phyloP scores from a whole-genome alignment of 2,329 filamentous ascomycete species.

The Xylaria sp. region DNA sequence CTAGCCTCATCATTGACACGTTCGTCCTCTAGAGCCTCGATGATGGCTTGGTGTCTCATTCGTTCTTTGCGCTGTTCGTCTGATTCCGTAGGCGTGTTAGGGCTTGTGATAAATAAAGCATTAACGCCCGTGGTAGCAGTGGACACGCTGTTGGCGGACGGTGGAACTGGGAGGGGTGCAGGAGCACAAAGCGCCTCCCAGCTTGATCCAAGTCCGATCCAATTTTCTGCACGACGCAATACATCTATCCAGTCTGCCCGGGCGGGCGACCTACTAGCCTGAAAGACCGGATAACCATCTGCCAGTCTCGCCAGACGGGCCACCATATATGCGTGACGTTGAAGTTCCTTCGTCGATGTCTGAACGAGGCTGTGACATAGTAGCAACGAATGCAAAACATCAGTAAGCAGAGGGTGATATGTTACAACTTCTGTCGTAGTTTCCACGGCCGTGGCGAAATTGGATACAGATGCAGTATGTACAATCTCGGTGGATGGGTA shows the following conservation, averaged over 20 bases:
- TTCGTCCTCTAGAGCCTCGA: constrained; percentile 75
- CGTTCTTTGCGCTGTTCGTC: constrained; percentile 68
- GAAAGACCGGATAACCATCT: constrained; percentile 84
- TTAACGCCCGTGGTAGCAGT: constrained; percentile 49
- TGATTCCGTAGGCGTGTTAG: constrained; percentile 54
- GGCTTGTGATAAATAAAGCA: constrained; percentile 52
- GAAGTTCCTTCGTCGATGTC: constrained; percentile 80
- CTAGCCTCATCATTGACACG: constrained; percentile 73
- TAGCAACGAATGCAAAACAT: constrained; percentile 81
- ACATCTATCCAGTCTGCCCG: constrained; percentile 85
- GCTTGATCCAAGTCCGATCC: constrained; percentile 70
- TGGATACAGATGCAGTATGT: constrained; percentile 42
- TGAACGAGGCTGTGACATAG: constrained; percentile 83
- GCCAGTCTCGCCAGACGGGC: constrained; percentile 78
- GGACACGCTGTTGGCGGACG: constrained; percentile 42
- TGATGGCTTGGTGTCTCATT: constrained; percentile 72
- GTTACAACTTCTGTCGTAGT: constrained; percentile 71
- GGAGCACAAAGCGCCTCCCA: constrained; percentile 80
- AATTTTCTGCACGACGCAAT: constrained; percentile 73
- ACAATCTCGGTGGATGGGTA: constrained; percentile 66
- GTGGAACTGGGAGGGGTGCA: constrained; percentile 59
- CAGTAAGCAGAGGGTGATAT: constrained; percentile 82
- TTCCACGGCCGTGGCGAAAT: constrained; percentile 48
- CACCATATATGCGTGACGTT: constrained; percentile 84
- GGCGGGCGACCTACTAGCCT: constrained; percentile 75